phyloP scores from a whole-genome alignment of 805 yeast genomes.

The Lipomyces chichibuensis region DNA sequence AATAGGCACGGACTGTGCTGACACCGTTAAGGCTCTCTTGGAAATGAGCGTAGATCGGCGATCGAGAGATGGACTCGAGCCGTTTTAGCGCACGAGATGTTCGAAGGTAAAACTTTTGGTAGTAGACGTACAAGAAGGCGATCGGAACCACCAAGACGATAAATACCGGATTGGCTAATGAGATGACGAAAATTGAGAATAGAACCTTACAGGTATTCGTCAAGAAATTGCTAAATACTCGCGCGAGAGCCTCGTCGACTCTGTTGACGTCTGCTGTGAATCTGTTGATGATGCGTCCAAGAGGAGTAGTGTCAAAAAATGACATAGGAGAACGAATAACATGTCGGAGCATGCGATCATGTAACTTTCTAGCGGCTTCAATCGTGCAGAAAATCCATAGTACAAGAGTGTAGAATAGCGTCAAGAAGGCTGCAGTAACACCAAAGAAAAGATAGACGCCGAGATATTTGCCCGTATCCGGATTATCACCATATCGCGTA shows the following conservation, averaged over 20 bases:
- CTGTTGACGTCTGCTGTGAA: conserved; percentile 88
- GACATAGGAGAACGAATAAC: conserved; percentile 92
- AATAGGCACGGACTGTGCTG: conserved; percentile 74
- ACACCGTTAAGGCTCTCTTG: conserved; percentile 80
- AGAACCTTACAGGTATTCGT: conserved; percentile 42
- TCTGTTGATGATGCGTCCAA: conserved; percentile 86
- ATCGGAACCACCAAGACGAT: conserved; percentile 74
- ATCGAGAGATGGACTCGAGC: conserved; percentile 64
- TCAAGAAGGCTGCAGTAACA: conserved; percentile 59
- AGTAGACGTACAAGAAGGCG: conserved; percentile 62
- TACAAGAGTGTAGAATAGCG: conserved; percentile 65
- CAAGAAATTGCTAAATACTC: conserved; percentile 45
- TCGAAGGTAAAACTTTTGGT: conserved; percentile 68
- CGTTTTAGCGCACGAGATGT: conserved; percentile 79
- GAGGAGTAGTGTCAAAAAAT: conserved; percentile 92
- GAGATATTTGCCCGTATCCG: conserved; percentile 69
- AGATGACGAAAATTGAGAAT: conserved; percentile 76
- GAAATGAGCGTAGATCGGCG: conserved; percentile 79
- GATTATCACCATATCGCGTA: conserved; percentile 67
- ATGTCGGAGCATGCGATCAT: conserved; percentile 69
- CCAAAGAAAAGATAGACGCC: conserved; percentile 78
- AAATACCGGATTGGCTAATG: conserved; percentile 86
- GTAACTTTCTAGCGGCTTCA: conserved; percentile 63
- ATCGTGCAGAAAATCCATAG: conserved; percentile 83
- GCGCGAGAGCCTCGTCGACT: conserved; percentile 69